Percentiles rank a stretch among this genome's conserved stretches.
phyloP scores from a whole-genome alignment of 2,329 filamentous ascomycete genomes.

The Metarhizium rileyi region DNA sequence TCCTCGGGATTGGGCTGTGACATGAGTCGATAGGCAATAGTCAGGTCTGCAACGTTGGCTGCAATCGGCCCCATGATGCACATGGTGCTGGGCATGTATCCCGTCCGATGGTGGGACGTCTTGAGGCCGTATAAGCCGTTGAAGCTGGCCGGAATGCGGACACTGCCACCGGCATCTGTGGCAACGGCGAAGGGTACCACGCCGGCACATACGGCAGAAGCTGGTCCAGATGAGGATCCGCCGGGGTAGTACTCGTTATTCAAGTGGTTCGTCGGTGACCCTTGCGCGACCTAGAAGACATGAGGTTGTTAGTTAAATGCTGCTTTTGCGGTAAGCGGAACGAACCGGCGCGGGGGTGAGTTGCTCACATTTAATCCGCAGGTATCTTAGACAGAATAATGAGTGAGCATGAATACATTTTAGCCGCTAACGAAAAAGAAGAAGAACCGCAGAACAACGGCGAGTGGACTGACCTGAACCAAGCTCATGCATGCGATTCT shows the following conservation, averaged over 20 bases:
- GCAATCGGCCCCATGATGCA: conserved; percentile 67
- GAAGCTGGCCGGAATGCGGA: conserved; percentile 64
- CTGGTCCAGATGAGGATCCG: conserved; percentile 70
- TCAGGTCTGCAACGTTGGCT: conserved; percentile 65
- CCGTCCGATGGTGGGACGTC: conserved; percentile 61
- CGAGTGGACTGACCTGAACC: conserved; percentile 47
- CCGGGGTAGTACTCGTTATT: conserved; percentile 70
- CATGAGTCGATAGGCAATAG: conserved; percentile 74
- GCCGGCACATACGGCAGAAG: conserved; percentile 59
- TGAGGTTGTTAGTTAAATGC: conserved; percentile 24
- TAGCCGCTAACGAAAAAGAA: not conserved
- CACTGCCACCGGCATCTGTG: conserved; percentile 66
- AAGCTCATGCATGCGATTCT: conserved; percentile 72
- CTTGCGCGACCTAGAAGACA: conserved; percentile 42
- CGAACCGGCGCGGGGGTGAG: not conserved
- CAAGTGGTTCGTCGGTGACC: conserved; percentile 69
- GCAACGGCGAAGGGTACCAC: conserved; percentile 68
- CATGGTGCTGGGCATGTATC: conserved; percentile 42
- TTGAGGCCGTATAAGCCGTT: conserved; percentile 80
- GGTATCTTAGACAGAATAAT: conserved; percentile 40
- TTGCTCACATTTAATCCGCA: conserved; percentile 64
- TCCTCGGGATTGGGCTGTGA: conserved; percentile 59
- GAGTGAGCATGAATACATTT: not conserved
- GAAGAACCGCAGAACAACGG: no score
- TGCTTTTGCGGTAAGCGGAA: no score